phyloP scores from a whole-genome alignment of 1,284 basidiomycete genomes.

The Anthracocystis walkeri region DNA sequence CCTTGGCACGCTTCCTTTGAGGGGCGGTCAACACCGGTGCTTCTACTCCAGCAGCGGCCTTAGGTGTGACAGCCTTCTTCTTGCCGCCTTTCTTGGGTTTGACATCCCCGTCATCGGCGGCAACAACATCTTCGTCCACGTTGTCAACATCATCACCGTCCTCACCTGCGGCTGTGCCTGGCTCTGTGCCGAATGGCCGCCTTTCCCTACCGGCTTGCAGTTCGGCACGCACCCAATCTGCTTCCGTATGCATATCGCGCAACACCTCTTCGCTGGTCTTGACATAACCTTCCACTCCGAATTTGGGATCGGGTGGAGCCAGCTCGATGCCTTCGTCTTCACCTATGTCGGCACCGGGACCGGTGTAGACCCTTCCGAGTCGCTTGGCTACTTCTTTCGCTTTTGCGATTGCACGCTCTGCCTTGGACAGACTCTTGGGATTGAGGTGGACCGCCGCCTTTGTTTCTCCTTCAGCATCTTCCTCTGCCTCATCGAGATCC shows the following conservation, averaged over 20 bases:
- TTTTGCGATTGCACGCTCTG: conserved; percentile 51
- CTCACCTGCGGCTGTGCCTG: conserved; percentile 27
- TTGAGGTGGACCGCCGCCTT: conserved; percentile 16
- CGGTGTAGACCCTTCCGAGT: conserved; percentile 46
- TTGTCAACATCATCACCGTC: conserved; percentile 15
- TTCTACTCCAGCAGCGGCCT: background rate
- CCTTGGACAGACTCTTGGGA: conserved; percentile 37
- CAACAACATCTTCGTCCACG: conserved; percentile 18
- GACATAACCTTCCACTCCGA: conserved; percentile 56
- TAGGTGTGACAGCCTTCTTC: conserved; percentile 11
- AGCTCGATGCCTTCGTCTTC: conserved; percentile 59
- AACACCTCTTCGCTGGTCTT: conserved; percentile 61
- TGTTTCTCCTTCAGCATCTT: conserved; percentile 36
- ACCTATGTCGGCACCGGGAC: conserved; percentile 60
- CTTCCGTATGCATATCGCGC: conserved; percentile 54
- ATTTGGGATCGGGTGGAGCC: conserved; percentile 42
- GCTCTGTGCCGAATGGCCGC: conserved; percentile 42
- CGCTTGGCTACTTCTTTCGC: conserved; percentile 53
- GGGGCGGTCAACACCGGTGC: conserved; percentile 14
- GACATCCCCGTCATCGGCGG: conserved; percentile 25
- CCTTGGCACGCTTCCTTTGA: conserved; percentile 31
- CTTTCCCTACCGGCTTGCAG: conserved; percentile 42
- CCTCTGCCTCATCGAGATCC: conserved; percentile 46
- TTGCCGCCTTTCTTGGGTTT: conserved; percentile 18
- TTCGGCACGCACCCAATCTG: conserved; percentile 54